These are phyloP conservation scores for Suillus brevipes DNA, from an alignment of 768 basidiomycete genomes.

Conservation along the genomic window DNA sequence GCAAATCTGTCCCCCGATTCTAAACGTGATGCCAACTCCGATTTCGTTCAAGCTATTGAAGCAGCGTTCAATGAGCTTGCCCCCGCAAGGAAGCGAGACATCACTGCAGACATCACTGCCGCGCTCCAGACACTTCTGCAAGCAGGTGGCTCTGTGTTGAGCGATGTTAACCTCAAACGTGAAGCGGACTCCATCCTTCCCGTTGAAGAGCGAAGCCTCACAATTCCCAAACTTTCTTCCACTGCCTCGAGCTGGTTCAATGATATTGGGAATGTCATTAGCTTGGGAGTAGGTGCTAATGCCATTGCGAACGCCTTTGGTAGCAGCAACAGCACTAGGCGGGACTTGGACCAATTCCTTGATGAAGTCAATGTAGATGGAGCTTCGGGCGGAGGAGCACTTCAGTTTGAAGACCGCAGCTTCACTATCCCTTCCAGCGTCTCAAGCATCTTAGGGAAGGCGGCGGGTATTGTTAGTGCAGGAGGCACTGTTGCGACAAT, in stretches of 20 bases:
- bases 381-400: too few relatives aligned
- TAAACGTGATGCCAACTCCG: background rate
- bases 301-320: background rate
- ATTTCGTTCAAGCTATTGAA: background rate
- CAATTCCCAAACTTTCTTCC: background rate
- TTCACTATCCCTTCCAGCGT: background rate
- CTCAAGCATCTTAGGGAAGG: background rate
- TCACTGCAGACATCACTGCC: background rate
- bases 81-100: background rate
- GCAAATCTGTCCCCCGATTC: background rate
- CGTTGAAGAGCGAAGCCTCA: background rate
- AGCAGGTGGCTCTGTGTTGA: background rate
- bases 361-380: background rate
- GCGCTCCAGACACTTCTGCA: background rate
- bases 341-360: background rate
- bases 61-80: background rate
- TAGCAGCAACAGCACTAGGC: background rate
- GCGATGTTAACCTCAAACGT: background rate
- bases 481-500: background rate
- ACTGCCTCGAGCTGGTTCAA: background rate
- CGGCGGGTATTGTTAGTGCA: background rate
- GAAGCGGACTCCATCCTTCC: background rate
- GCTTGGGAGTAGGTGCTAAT: background rate
- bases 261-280: background rate
- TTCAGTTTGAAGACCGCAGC: background rate